Percentiles rank a stretch among this genome's conserved stretches.
Conservation (phyloP, 139 green algal genomes). For the Haematococcus sp. region DNA sequence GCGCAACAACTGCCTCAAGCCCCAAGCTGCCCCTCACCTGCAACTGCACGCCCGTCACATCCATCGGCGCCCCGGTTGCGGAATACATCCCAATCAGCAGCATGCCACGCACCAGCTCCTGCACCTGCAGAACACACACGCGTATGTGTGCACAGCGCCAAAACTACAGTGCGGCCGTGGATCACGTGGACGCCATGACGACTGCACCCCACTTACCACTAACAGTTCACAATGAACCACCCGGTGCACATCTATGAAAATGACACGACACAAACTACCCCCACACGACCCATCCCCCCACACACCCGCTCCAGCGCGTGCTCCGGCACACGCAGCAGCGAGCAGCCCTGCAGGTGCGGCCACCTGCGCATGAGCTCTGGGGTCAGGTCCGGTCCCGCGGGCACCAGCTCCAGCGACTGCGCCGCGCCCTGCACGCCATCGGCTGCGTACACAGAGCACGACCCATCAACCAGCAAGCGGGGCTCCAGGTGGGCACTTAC, state of each 20-base stretch:
- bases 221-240: not conserved
- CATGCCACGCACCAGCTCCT: constrained; percentile 42
- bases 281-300: too few relatives aligned
- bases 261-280: too few relatives aligned
- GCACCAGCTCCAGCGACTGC: constrained; percentile 23
- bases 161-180: too few relatives aligned
- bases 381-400: constrained; percentile 14
- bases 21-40: not conserved
- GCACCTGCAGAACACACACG: constrained; percentile 9
- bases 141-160: too few relatives aligned
- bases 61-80: constrained; percentile 29
- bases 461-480: not conserved
- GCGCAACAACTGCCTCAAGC: too few relatives aligned
- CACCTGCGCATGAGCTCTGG: constrained; percentile 37
- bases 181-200: too few relatives aligned
- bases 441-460: constrained; percentile 14
- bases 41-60: constrained; percentile 63
- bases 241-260: not conserved
- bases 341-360: constrained; percentile 64
- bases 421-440: constrained; percentile 39
- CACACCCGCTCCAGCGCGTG: constrained; percentile 28
- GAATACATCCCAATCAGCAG: constrained; percentile 33
- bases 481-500: too few relatives aligned
- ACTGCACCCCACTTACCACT: too few relatives aligned
- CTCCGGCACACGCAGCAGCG: constrained; percentile 37